Percentiles rank a stretch among this genome's conserved stretches.
Conservation (phyloP, 176 grass and related monocot genomes). For the Ananas comosus region DNA sequence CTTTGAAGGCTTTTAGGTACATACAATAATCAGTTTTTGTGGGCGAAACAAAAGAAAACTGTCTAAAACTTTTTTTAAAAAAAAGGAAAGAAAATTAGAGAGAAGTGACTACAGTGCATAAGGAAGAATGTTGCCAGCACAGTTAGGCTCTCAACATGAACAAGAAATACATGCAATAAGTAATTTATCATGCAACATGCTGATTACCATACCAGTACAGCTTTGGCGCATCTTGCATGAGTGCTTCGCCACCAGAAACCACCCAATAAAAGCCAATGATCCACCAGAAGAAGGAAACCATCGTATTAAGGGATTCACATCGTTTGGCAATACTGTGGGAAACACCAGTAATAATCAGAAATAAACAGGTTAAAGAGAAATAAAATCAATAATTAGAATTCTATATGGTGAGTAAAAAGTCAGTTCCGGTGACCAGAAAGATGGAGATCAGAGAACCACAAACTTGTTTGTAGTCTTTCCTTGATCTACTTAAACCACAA, state of each 20-base stretch:
- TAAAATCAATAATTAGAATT: background rate
- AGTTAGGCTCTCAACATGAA: background rate
- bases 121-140: background rate
- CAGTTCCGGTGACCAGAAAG: background rate
- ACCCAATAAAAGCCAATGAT: constrained; percentile 92
- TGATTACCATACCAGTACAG: constrained; percentile 61
- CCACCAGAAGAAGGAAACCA: constrained; percentile 93
- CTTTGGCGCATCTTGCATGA: constrained; percentile 51
- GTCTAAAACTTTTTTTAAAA: background rate
- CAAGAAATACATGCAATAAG: background rate
- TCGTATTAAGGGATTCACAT: constrained; percentile 77
- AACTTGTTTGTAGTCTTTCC: background rate
- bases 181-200: background rate
- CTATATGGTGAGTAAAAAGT: background rate
- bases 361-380: background rate
- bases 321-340: constrained; percentile 51
- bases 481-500: background rate
- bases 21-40: constrained; percentile 1
- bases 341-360: background rate
- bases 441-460: background rate
- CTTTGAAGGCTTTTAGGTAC: too few species aligned
- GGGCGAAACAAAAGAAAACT: constrained; percentile 6
- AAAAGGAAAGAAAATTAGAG: background rate
- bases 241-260: constrained; percentile 62
- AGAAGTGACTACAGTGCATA: too few species aligned